A percentile compares a stretch with the other conserved stretches of the same genome.
These are phyloP conservation scores for Phytopythium helicoides DNA, from an alignment of 352 stramenopile species.

Conservation along the genomic window DNA sequence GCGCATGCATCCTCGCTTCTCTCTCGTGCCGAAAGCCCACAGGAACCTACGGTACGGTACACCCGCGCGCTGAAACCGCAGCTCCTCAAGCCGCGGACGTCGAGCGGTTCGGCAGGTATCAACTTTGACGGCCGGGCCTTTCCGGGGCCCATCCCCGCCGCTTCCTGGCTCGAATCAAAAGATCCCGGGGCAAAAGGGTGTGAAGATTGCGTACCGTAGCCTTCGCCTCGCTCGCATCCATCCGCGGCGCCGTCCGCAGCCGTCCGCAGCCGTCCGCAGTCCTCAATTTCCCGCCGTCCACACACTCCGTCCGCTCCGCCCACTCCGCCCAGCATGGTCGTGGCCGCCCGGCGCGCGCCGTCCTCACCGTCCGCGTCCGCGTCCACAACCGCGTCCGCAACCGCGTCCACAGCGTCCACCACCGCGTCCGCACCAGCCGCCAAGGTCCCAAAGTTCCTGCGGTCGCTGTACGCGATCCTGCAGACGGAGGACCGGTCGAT, in stretches of 20 bases:
- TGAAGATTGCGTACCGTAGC: neutral
- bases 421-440: slow-evolving; percentile 16
- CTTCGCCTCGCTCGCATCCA: neutral
- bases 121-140: neutral
- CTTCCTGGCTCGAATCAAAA: neutral
- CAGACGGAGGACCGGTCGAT: slow-evolving; percentile 67
- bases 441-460: slow-evolving; percentile 83
- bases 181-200: too few relatives aligned
- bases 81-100: too few relatives aligned
- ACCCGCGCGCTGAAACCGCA: too few relatives aligned
- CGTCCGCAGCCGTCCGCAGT: neutral
- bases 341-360: neutral
- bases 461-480: slow-evolving; percentile 78
- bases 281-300: neutral
- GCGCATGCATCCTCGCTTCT: too few relatives aligned
- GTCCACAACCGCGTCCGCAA: neutral
- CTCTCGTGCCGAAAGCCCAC: neutral
- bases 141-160: neutral
- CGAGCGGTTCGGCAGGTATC: neutral
- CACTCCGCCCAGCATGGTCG: neutral
- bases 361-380: neutral
- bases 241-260: neutral
- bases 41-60: too few relatives aligned
- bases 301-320: neutral
- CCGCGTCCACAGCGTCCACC: neutral